Evolutionary conservation across 1,284 basidiomycete species (phyloP).

Genomic region (Pseudozyma sp.): DNA sequence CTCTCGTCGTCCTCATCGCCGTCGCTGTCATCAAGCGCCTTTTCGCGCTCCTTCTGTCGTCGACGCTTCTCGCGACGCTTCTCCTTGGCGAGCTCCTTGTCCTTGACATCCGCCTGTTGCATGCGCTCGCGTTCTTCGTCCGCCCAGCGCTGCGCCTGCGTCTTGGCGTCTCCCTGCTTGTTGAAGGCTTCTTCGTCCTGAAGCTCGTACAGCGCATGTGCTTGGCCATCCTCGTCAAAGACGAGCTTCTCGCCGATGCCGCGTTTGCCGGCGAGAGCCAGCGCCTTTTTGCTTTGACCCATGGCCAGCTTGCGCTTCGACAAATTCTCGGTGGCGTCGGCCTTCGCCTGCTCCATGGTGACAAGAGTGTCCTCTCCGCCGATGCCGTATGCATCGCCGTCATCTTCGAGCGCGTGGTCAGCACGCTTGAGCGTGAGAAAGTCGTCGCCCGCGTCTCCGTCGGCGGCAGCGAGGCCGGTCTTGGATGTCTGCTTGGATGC

Average conservation of each 20-base stretch:
- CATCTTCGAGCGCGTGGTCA: conserved; percentile 79
- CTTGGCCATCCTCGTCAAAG: conserved; percentile 76
- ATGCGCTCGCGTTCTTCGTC: conserved; percentile 86
- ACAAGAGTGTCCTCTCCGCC: conserved; percentile 20
- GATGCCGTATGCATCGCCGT: conserved; percentile 45
- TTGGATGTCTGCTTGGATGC: conserved; percentile 8
- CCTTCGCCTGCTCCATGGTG: conserved; percentile 53
- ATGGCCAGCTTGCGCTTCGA: conserved; percentile 78
- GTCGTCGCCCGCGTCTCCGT: conserved; percentile 75
- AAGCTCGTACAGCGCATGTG: conserved; percentile 76
- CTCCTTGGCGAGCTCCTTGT: conserved; percentile 64
- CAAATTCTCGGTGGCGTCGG: conserved; percentile 71
- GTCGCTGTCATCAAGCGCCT: conserved; percentile 72
- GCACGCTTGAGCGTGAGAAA: conserved; percentile 93
- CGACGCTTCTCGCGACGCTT: conserved; percentile 71
- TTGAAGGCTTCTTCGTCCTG: conserved; percentile 78
- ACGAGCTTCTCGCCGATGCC: conserved; percentile 81
- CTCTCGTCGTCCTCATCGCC: conserved; percentile 58
- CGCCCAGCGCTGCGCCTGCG: conserved; percentile 79
- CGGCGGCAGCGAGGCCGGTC: not conserved
- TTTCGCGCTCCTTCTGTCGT: conserved; percentile 87
- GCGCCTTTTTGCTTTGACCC: conserved; percentile 82
- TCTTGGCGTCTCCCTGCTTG: conserved; percentile 77
- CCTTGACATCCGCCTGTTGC: conserved; percentile 75
- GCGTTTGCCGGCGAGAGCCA: conserved; percentile 83